Percentiles rank a stretch among this genome's conserved stretches.
Conservation (phyloP, 1,139 yeast genomes). For the Suhomyces chickasaworum region DNA sequence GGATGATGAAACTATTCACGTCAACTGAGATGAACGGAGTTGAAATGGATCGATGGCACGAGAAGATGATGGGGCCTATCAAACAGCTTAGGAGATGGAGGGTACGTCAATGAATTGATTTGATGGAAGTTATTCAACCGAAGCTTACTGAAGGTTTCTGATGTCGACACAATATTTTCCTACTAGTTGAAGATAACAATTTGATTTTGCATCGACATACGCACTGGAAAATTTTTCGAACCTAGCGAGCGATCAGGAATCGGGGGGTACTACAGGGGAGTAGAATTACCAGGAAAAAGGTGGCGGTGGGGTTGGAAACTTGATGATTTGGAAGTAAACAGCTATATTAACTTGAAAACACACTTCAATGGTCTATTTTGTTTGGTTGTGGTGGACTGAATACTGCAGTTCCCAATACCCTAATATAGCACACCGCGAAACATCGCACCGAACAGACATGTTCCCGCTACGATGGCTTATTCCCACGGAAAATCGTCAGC, state of each 20-base stretch:
- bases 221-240: slow-evolving; percentile 11
- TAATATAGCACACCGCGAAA: too few relatives aligned
- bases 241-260: not conserved
- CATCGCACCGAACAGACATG: not conserved
- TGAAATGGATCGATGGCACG: not conserved
- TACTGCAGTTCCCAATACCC: too few relatives aligned
- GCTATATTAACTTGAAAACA: too few relatives aligned
- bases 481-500: not conserved
- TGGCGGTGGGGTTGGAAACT: too few relatives aligned
- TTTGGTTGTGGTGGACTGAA: too few relatives aligned
- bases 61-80: not conserved
- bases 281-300: too few relatives aligned
- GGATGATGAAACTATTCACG: not conserved
- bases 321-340: too few relatives aligned
- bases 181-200: not conserved
- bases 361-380: too few relatives aligned
- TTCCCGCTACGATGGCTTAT: not conserved
- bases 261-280: not conserved
- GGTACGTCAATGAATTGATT: not conserved
- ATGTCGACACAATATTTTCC: not conserved
- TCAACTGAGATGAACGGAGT: not conserved
- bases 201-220: slow-evolving; percentile 10
- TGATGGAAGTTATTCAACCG: not conserved
- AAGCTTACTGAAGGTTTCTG: not conserved
- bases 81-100: not conserved